Evolutionary conservation across 2,329 filamentous ascomycete genomes (phyloP), one percentile per base, ranked within the genome.

Genomic region (Epichloe elymi): DNA sequence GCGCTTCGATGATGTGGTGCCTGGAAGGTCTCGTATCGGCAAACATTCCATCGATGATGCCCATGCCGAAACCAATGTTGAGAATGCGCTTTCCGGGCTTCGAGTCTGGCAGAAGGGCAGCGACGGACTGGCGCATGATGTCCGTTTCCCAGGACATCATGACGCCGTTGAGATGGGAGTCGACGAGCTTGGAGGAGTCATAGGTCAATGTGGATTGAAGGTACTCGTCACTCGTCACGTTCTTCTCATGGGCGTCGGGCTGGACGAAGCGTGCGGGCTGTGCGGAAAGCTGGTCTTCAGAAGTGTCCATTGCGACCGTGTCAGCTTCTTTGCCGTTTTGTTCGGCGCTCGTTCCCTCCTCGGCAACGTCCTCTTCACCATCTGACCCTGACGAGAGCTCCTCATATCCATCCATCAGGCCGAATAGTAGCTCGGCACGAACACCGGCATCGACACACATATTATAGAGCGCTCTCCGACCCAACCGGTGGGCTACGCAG

Each of bases 61-160:
- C 88, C 86, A 95, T 93, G 5, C 88, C 89, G 59, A 94, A 90
- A 5, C 89, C 89, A 52, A 95, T 82, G 63, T 95, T 95, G 54
- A 95, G 78, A 38, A 93, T 79, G 44, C 82, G 78, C 56, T 85
- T 78, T 2, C 83, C 85, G 0, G 61, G 56, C 35, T 55, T 52
- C 4, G 15, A 11, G 42, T 69, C 61, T 0, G 72, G 71, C 5
- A 83, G 72, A 1, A 94, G 72, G 14, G 79, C 76, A 55, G 83
- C 76, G 44, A 88, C 87, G 50, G 85, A 88, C 48, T 79, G 76
- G 53, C 78, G 78, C 88, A 95, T 95, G 59, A 95, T 93, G 56
- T 83, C 80, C 2, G 83, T 85, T 67, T 95, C 88, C 88, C 88
- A 95, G 39, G 83, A 78, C 88, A 95, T 95, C 88, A 95, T 95